Evolutionary conservation across 495 filamentous ascomycete genomes (phyloP).

Genomic region (Neohortaea acidophila): DNA sequence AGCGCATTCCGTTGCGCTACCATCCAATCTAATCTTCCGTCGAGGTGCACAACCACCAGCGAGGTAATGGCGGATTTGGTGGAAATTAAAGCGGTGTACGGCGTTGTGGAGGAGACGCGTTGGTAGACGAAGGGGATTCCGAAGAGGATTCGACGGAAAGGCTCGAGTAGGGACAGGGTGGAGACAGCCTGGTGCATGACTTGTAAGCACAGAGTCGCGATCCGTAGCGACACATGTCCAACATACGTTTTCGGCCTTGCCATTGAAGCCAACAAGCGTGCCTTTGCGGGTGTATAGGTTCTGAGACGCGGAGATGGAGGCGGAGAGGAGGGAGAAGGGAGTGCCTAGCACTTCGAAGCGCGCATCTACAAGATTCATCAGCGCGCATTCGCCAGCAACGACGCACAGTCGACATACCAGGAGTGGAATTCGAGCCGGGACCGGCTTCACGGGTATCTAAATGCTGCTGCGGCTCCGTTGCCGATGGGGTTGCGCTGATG

Average conservation of each 20-base stretch:
- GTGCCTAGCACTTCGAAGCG: conserved; percentile 82
- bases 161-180: conserved; percentile 72
- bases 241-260: conserved; percentile 71
- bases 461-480: conserved; percentile 15
- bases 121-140: conserved; percentile 93
- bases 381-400: neutral
- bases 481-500: conserved; percentile 26
- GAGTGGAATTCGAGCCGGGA: conserved; percentile 9
- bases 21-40: conserved; percentile 96
- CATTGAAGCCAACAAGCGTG: conserved; percentile 76
- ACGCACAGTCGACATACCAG: conserved; percentile 14
- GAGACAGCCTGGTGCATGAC: conserved; percentile 59
- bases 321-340: conserved; percentile 81
- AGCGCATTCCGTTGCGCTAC: conserved; percentile 69
- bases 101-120: conserved; percentile 65
- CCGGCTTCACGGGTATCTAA: conserved; percentile 8
- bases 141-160: conserved; percentile 57
- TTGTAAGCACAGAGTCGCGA: too few species aligned
- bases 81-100: conserved; percentile 71
- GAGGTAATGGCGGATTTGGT: conserved; percentile 72
- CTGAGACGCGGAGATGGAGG: conserved; percentile 82
- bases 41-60: conserved; percentile 71
- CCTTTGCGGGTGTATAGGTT: conserved; percentile 81
- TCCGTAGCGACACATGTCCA: too few species aligned
- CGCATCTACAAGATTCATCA: conserved; percentile 48